Evolutionary conservation across 345 rosid genomes (phyloP).

Genomic region (Melastoma malabathricum): DNA sequence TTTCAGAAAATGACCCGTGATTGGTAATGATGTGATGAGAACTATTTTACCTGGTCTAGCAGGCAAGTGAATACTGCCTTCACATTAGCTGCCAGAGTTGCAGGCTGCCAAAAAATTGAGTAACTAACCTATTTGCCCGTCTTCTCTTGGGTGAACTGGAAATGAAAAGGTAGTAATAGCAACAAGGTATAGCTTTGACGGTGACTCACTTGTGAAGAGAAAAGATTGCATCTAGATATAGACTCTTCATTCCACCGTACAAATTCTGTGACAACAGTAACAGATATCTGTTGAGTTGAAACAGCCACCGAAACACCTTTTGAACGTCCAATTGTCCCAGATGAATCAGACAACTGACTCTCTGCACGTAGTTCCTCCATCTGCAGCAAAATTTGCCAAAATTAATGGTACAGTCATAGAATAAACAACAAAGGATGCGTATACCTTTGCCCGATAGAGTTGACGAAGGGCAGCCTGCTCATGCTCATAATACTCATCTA

Average conservation of each 20-base stretch:
- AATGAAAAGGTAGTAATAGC: neutral
- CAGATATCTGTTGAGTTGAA: constrained; percentile 84
- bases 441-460: constrained; percentile 80
- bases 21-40: constrained; percentile 10
- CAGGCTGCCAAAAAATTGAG: constrained; percentile 41
- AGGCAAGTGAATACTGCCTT: constrained; percentile 85
- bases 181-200: constrained; percentile 1
- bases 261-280: constrained; percentile 95
- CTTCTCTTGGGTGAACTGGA: neutral
- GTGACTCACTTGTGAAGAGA: constrained; percentile 70
- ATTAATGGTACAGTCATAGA: constrained; percentile 3
- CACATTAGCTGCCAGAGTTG: constrained; percentile 68
- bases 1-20: neutral
- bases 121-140: neutral
- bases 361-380: constrained; percentile 90
- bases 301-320: constrained; percentile 77
- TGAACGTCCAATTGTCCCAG: constrained; percentile 87
- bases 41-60: constrained; percentile 60
- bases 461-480: constrained; percentile 90
- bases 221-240: constrained; percentile 76
- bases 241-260: constrained; percentile 99
- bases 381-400: constrained; percentile 26
- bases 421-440: constrained; percentile 3
- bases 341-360: constrained; percentile 57
- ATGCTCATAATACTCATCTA: constrained; percentile 92